phyloP scores from a whole-genome alignment of 805 yeast species.

The Candida sonorensis region DNA sequence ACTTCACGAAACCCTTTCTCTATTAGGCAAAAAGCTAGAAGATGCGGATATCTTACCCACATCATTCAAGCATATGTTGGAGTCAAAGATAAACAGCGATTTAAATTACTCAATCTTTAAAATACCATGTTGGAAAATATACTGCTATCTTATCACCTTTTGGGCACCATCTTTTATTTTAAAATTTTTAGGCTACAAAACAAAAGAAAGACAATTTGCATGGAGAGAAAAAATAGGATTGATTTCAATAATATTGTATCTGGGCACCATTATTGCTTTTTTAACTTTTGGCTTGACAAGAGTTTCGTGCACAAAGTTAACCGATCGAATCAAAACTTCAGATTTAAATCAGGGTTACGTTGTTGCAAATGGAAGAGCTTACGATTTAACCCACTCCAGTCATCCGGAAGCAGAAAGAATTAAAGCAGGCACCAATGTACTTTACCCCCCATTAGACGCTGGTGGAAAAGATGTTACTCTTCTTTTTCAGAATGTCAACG shows the following conservation, averaged over 20 bases:
- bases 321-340: constrained; percentile 48
- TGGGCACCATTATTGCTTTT: constrained; percentile 77
- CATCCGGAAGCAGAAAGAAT: constrained; percentile 87
- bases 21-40: too few species aligned
- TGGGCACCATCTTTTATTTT: constrained; percentile 85
- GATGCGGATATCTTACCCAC: background rate
- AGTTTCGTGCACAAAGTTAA: constrained; percentile 57
- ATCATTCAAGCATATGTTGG: background rate
- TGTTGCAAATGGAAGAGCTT: constrained; percentile 78
- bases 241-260: constrained; percentile 60
- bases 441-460: constrained; percentile 81
- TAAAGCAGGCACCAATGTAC: constrained; percentile 56
- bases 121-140: constrained; percentile 59
- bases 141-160: constrained; percentile 75
- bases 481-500: constrained; percentile 86
- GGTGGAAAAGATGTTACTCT: constrained; percentile 85
- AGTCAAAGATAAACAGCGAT: background rate
- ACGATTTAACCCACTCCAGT: constrained; percentile 54
- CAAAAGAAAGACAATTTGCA: constrained; percentile 81
- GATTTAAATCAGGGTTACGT: constrained; percentile 56
- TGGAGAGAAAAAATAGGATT: constrained; percentile 96
- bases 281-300: constrained; percentile 86
- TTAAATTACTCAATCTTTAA: background rate
- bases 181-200: constrained; percentile 66
- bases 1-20: too few species aligned